phyloP scores from a whole-genome alignment of 768 basidiomycete species.

The Dacryopinax primogenitus region DNA sequence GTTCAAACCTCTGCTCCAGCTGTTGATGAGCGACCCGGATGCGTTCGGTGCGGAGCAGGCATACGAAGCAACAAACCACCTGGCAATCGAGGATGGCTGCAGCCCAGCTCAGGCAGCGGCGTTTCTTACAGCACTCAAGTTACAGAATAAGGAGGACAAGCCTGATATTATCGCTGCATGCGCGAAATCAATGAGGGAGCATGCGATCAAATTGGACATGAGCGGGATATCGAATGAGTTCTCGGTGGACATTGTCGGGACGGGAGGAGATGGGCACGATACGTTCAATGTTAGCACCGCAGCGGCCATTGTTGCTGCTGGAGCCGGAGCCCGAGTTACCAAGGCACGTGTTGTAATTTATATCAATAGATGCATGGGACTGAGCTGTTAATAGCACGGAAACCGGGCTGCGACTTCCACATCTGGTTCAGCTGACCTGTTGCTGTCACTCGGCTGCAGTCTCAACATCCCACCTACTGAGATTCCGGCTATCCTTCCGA shows the following conservation, averaged over 20 bases:
- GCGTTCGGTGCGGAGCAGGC: background rate
- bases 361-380: background rate
- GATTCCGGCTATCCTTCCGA: conserved; percentile 37
- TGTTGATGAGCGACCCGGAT: background rate
- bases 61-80: background rate
- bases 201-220: conserved; percentile 42
- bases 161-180: conserved; percentile 69
- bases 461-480: conserved; percentile 44
- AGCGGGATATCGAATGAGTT: conserved; percentile 14
- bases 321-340: conserved; percentile 82
- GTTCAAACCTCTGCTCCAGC: background rate
- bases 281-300: conserved; percentile 96
- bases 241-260: conserved; percentile 72
- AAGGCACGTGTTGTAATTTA: conserved; percentile 44
- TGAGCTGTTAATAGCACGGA: conserved; percentile 54
- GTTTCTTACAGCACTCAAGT: conserved; percentile 74
- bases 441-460: conserved; percentile 67
- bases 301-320: conserved; percentile 86
- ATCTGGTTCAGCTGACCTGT: conserved; percentile 86
- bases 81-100: conserved; percentile 30
- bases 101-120: conserved; percentile 72
- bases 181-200: conserved; percentile 57
- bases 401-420: conserved; percentile 82
- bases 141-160: conserved; percentile 61
- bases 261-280: conserved; percentile 90